Base-by-base conservation (phyloP, 2,329 filamentous ascomycete species). In the Chaetomiaceae sp. region DNA sequence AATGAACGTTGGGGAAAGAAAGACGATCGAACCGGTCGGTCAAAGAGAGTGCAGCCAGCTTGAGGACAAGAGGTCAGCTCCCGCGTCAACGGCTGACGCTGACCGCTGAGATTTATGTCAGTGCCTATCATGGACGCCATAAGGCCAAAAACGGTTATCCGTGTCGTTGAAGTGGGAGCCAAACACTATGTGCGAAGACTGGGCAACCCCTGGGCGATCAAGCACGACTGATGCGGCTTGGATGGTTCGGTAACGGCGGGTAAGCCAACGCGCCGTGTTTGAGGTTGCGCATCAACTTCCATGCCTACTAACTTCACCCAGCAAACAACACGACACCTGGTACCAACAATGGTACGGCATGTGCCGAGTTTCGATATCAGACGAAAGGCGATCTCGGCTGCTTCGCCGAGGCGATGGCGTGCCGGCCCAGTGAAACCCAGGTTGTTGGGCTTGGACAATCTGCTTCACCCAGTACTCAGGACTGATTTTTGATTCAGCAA, bases 11-110 rank as follows among this genome's bases (percentile, higher is more conserved):
- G 33, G n/a, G 30, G 36, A 50, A 45, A 15, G 30, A 37, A 42
- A 19, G 42, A 34, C 44, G 50, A 55, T 52, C 53, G 53, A 56
- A 42, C 51, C 48, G 36, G 53, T 56, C 51, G 51, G 49, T 50
- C 49, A 36, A 44, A 42, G 42, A 34, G 7, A n/a, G 36, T 50
- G 38, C 38, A 42, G 41, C 17, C 17, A 42, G 37, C 15, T 15
- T 37, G 27, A 3, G 26, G 44, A 29, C 4, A 19, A 38, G 22
- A 9, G 22, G 9, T 24, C 6, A 9, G 9, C 22, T 24, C 9
- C 22, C 22, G 6, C 22, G 22, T 24, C 22, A n/a, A n/a, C n/a
- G n/a, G n/a, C n/a, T n/a, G 22, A n/a, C 15, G 17, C n/a, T 37
- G 27, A 22, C 20, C 22, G 22, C 22, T 24, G 22, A 24, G 22